These are phyloP conservation scores for Neotropicomus parvogracilis DNA, from an alignment of 1,284 basidiomycete genomes.

Conservation along the genomic window DNA sequence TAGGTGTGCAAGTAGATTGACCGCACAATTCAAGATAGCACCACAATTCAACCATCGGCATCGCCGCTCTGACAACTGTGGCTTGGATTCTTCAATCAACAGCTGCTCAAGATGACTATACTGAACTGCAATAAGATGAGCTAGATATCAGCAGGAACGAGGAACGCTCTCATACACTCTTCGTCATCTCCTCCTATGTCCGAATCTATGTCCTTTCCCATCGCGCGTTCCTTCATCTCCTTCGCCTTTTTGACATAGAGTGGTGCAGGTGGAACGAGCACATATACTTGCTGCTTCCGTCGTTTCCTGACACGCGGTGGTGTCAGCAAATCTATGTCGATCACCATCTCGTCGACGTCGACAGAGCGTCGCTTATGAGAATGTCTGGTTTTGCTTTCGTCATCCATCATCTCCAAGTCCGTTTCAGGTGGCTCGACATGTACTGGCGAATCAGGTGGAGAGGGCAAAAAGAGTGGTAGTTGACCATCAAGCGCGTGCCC, in stretches of 20 bases:
- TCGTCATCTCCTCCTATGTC: conserved; percentile 24
- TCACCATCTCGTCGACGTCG: conserved; percentile 14
- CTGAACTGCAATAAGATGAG: conserved; percentile 39
- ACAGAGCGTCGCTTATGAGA: conserved; percentile 23
- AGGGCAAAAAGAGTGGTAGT: conserved; percentile 32
- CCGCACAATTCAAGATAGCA: conserved; percentile 50
- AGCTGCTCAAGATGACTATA: conserved; percentile 37
- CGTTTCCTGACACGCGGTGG: conserved; percentile 24
- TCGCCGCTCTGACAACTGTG: conserved; percentile 42
- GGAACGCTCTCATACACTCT: conserved; percentile 32
- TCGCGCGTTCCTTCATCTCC: conserved; percentile 12
- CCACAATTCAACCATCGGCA: conserved; percentile 63
- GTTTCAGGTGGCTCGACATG: conserved; percentile 22
- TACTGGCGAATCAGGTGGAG: conserved; percentile 26
- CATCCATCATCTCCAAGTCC: conserved; percentile 18
- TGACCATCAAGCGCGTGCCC: conserved; percentile 9
- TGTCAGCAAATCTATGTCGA: conserved; percentile 1
- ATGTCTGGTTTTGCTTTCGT: conserved; percentile 3
- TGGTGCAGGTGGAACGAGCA: conserved; percentile 29
- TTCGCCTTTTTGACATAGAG: conserved; percentile 21
- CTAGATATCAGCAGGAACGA: conserved; percentile 22
- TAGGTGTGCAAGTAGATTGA: conserved; percentile 50
- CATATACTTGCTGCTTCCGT: conserved; percentile 26
- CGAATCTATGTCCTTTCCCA: conserved; percentile 10
- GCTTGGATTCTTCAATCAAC: conserved; percentile 43